Percentiles rank a stretch among this genome's conserved stretches.
These are phyloP conservation scores for Pseudogymnoascus sp. DNA, from an alignment of 2,329 filamentous ascomycete genomes.

Conservation along the genomic window DNA sequence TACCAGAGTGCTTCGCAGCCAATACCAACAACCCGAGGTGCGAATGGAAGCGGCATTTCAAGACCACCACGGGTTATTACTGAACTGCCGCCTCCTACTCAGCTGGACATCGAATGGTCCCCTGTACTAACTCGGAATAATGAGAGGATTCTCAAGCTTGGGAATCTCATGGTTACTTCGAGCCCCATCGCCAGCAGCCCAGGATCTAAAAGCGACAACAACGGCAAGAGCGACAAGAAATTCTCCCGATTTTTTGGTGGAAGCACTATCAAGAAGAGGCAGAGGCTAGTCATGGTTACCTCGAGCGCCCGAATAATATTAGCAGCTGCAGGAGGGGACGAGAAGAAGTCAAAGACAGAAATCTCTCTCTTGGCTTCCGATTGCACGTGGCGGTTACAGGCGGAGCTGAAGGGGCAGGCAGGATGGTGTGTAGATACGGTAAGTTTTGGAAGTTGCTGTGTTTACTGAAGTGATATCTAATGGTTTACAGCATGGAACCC, in stretches of 20 bases:
- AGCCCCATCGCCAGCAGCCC: conserved; percentile 70
- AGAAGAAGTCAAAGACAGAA: conserved; percentile 91
- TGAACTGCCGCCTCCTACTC: conserved; percentile 90
- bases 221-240: conserved; percentile 70
- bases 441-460: conserved; percentile 37
- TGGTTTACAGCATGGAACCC: conserved; percentile 61
- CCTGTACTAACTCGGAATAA: conserved; percentile 86
- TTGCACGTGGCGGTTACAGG: conserved; percentile 70
- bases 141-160: conserved; percentile 88
- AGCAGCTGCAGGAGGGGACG: conserved; percentile 84
- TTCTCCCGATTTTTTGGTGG: conserved; percentile 90
- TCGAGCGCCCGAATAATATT: conserved; percentile 84
- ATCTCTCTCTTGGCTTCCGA: conserved; percentile 74
- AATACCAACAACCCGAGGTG: conserved; percentile 14
- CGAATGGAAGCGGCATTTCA: conserved; percentile 31
- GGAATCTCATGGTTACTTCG: conserved; percentile 79
- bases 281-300: conserved; percentile 90
- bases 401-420: conserved; percentile 79
- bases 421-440: conserved; percentile 92
- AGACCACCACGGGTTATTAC: conserved; percentile 77
- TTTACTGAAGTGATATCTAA: conserved; percentile 9
- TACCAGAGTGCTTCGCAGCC: conserved; percentile 28
- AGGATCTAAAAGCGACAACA: conserved; percentile 60
- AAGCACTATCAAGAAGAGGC: conserved; percentile 83
- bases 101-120: conserved; percentile 97